Base-by-base conservation (phyloP, 129 eudicot genomes). In the Centella asiatica region DNA sequence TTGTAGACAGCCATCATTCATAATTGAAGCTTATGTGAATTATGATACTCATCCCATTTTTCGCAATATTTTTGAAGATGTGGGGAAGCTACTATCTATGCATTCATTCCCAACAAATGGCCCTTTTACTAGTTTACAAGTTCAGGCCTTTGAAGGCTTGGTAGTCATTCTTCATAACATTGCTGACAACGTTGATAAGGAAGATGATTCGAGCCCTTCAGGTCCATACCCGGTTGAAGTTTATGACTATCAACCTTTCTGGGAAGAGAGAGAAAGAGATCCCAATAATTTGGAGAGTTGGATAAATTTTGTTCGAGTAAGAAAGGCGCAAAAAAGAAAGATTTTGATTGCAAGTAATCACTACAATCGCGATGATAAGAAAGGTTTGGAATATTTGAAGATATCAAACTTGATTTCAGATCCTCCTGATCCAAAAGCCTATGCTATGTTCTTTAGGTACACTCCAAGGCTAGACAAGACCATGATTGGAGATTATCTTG, bases 91-190 rank as follows among this genome's bases (percentile, higher is more conserved):
- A 33, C 84, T 90, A 25, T 90, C 89, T 73, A 90, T 80, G 71
- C 75, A 82, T 4, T 89, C 97, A 5, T 90, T 90, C 64, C 87
- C 87, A 13, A 67, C 77, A 13, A 57, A 70, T 11, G 53, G 76
- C 27, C 57, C 72, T 39, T 22, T 73, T 31, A 81, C 95, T 24
- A 83, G 89, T 69, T 76, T 81, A 42, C 97, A 90, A 44, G 70
- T 83, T 1, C 93, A 86, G 69, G 86, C 97, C 26, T 83, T 86
- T 26, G 97, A 90, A 27, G 97, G 97, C n/a, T 76, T 90, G 15
- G 67, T 70, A 57, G 64, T 81, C 19, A 57, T 83, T 17, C 76
- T 90, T n/a, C 97, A 90, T 42, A 76, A 77, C 75, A 86, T 90
- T 46, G 93, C 95, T 7, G 95, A 86, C 58, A 70, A 72, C 8